These are phyloP conservation scores for Corrigiola litoralis DNA, from an alignment of 179 eudicot species.

Conservation along the genomic window DNA sequence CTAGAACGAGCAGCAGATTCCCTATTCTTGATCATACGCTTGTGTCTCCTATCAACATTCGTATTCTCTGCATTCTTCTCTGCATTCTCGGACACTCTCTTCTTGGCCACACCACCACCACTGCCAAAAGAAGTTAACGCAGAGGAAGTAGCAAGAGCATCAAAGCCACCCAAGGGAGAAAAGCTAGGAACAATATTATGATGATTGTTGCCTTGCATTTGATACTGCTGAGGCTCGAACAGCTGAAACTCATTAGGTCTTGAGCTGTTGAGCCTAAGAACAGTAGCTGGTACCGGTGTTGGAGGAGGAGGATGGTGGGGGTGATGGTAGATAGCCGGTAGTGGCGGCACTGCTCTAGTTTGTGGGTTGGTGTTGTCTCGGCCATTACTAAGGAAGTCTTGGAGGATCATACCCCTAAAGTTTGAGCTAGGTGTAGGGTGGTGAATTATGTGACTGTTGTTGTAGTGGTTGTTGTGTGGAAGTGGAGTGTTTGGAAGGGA, in stretches of 20 bases:
- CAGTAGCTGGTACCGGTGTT: neutral
- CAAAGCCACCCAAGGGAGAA: slow-evolving; percentile 2
- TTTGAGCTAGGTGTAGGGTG: slow-evolving; percentile 7
- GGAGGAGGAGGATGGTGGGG: neutral
- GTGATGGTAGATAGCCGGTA: neutral
- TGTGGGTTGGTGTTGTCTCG: neutral
- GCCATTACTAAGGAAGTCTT: slow-evolving; percentile 19
- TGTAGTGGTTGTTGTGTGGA: slow-evolving; percentile 1
- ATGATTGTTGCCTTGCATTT: neutral
- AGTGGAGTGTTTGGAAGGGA: slow-evolving; percentile 29
- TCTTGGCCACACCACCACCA: neutral
- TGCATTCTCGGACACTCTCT: neutral
- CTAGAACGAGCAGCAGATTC: slow-evolving; percentile 39
- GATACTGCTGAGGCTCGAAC: neutral
- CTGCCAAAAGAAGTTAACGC: neutral
- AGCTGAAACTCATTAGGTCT: slow-evolving; percentile 14
- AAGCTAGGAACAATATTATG: neutral
- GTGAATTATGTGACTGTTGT: neutral
- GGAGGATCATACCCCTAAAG: slow-evolving; percentile 12
- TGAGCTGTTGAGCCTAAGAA: neutral
- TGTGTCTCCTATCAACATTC: slow-evolving; percentile 10
- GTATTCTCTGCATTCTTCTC: neutral
- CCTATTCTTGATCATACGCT: slow-evolving; percentile 31
- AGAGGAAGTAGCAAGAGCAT: slow-evolving; percentile 18
- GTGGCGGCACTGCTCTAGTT: neutral